Conservation (phyloP, 139 green algal genomes). For the Chlorella sorokiniana region DNA sequence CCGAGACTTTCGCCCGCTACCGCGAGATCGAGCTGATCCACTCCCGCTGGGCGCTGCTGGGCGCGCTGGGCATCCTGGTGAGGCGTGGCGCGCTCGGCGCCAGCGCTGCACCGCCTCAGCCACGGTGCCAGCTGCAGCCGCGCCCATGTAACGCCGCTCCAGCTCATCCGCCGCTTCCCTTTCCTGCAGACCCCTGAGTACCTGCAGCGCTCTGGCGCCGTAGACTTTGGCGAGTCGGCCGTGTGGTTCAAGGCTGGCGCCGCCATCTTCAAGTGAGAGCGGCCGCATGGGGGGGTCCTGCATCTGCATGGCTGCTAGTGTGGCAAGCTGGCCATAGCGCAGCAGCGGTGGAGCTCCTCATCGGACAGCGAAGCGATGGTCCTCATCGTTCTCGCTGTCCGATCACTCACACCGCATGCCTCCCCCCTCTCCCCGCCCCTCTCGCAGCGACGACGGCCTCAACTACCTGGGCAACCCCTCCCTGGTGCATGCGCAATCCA, state of each 20-base stretch:
- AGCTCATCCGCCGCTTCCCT: not conserved
- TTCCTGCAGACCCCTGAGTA: conserved; percentile 2
- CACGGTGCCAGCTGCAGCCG: too few relatives aligned
- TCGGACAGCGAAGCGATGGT: not conserved
- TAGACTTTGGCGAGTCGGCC: conserved; percentile 69
- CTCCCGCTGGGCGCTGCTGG: conserved; percentile 86
- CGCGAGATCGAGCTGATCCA: too few relatives aligned
- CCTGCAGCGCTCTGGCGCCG: too few relatives aligned
- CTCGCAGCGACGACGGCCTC: conserved; percentile 58
- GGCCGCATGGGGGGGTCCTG: not conserved
- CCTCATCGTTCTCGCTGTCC: too few relatives aligned
- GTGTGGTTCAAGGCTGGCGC: conserved; percentile 97
- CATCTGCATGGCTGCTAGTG: not conserved
- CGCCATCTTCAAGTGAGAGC: conserved; percentile 77
- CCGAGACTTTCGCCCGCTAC: too few relatives aligned
- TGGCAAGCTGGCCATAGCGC: not conserved
- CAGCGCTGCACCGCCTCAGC: too few relatives aligned
- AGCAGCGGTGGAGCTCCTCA: not conserved
- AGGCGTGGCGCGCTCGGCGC: too few relatives aligned
- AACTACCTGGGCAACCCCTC: conserved; percentile 82
- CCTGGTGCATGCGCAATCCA: conserved; percentile 82
- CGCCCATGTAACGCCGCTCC: conserved; percentile 28
- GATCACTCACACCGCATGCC: too few relatives aligned
- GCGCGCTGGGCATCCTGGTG: conserved; percentile 69
- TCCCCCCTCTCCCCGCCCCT: not conserved